Percentiles rank a stretch among this genome's conserved stretches.
Conservation (phyloP, 257 asterid species). For the Oldenlandia corymbosa region DNA sequence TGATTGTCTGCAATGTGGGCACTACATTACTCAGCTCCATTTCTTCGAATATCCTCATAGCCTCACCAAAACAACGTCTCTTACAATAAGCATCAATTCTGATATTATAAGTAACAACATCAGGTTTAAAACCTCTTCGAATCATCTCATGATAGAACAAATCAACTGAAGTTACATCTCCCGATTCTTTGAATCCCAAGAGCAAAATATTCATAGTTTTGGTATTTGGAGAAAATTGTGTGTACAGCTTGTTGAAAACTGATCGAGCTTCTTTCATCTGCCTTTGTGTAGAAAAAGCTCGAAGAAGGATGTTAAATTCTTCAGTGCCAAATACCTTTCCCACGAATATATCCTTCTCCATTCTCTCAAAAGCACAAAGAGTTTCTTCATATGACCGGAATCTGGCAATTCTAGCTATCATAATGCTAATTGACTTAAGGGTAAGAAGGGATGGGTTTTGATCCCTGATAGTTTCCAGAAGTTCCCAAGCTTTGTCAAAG, state of each 20-base stretch:
- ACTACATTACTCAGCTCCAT: constrained; percentile 47
- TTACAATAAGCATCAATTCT: constrained; percentile 79
- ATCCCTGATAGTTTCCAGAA: constrained; percentile 41
- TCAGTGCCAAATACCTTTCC: constrained; percentile 55
- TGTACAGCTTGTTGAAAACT: constrained; percentile 63
- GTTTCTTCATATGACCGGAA: constrained; percentile 67
- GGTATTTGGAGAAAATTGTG: constrained; percentile 53
- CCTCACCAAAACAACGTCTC: constrained; percentile 62
- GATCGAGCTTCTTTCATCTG: constrained; percentile 86
- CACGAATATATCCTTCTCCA: constrained; percentile 53
- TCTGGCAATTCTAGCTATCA: constrained; percentile 78
- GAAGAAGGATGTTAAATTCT: constrained; percentile 76
- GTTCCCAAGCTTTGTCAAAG: constrained; percentile 83
- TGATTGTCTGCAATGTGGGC: constrained; percentile 67
- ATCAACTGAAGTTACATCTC: constrained; percentile 74
- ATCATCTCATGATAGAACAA: constrained; percentile 88
- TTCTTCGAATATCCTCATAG: constrained; percentile 70
- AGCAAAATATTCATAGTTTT: constrained; percentile 89
- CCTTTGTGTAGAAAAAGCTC: constrained; percentile 81
- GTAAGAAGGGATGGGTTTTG: constrained; percentile 64
- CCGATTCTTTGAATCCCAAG: constrained; percentile 86
- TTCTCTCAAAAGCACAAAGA: constrained; percentile 67
- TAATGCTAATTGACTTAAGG: constrained; percentile 79
- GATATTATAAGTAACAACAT: constrained; percentile 50
- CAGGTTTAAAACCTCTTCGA: constrained; percentile 76